A percentile compares a stretch with the other conserved stretches of the same genome.
phyloP scores from a whole-genome alignment of 305 asterid species.

The Coffea humblotiana region DNA sequence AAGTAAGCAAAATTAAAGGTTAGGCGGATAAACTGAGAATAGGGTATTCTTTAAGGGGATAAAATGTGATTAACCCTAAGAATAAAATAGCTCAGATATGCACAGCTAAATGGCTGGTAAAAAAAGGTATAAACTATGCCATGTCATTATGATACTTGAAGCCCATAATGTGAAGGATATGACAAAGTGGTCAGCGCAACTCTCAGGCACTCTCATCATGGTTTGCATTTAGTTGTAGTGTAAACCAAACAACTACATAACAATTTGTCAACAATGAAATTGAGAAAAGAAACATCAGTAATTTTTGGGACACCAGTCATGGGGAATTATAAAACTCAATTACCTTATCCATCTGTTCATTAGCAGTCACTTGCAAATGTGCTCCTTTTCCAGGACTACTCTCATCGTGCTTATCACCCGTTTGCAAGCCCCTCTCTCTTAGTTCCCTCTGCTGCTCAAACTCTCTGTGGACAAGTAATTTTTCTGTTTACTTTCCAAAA shows the following conservation, averaged over 20 bases:
- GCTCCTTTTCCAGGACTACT: slow-evolving; percentile 46
- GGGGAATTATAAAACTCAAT: neutral
- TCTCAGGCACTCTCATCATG: neutral
- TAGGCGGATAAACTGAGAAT: too few species aligned
- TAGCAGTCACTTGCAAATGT: slow-evolving; percentile 41
- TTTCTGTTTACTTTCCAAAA: slow-evolving; percentile 12
- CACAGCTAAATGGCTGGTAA: neutral
- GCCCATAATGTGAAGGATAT: neutral
- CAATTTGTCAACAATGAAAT: slow-evolving; percentile 5
- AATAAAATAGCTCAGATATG: slow-evolving; percentile 9
- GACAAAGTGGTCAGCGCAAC: neutral
- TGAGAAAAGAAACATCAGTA: neutral
- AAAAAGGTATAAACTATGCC: neutral
- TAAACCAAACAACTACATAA: neutral
- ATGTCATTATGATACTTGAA: neutral
- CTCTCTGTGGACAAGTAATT: slow-evolving; percentile 58
- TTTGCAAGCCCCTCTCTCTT: slow-evolving; percentile 77
- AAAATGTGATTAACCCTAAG: too few species aligned
- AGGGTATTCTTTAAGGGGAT: too few species aligned
- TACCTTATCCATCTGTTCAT: slow-evolving; percentile 58
- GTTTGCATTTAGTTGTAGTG: neutral
- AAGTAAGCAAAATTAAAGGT: too few species aligned
- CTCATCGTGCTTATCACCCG: slow-evolving; percentile 55
- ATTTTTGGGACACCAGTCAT: neutral
- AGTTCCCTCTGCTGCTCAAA: slow-evolving; percentile 99